A percentile compares a stretch with the other conserved stretches of the same genome.
Evolutionary conservation across 441 rosid species (phyloP).

Genomic region (Iberis amara): DNA sequence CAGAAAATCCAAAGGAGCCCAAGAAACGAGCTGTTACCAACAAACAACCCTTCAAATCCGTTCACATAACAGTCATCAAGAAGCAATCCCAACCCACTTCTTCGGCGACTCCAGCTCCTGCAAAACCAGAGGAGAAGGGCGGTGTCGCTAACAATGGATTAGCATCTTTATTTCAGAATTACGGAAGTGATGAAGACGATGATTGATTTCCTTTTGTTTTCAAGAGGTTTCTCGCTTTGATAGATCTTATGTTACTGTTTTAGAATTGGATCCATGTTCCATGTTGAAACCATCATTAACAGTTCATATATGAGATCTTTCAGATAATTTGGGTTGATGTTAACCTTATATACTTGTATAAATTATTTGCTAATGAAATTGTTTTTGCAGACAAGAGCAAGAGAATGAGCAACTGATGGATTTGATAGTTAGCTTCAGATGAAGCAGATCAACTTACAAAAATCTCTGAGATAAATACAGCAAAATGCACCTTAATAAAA

Average conservation of each 20-base stretch:
- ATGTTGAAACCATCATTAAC: conserved; percentile 1
- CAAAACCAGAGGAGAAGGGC: conserved; percentile 32
- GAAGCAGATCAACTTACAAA: conserved; percentile 22
- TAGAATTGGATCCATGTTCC: neutral
- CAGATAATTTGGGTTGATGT: neutral
- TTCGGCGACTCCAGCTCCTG: conserved; percentile 7
- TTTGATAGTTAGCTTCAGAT: conserved; percentile 21
- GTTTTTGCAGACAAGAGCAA: conserved; percentile 19
- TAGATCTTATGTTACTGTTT: conserved; percentile 17
- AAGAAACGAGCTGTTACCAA: conserved; percentile 29
- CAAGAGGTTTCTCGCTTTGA: conserved; percentile 12
- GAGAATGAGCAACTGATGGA: conserved; percentile 14
- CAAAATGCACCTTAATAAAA: conserved; percentile 11
- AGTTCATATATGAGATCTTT: conserved; percentile 6
- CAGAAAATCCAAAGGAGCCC: conserved; percentile 37
- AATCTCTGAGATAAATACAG: conserved; percentile 21
- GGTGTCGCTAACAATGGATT: conserved; percentile 33
- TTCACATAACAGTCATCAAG: conserved; percentile 43
- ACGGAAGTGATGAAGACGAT: neutral
- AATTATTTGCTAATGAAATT: conserved; percentile 1
- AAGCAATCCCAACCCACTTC: conserved; percentile 36
- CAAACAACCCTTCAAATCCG: conserved; percentile 29
- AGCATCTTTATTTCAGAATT: conserved; percentile 27
- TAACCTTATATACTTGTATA: neutral
- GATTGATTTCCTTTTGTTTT: neutral